Base-by-base conservation (phyloP, 768 basidiomycete genomes). In the Phylloporus scabripes region DNA sequence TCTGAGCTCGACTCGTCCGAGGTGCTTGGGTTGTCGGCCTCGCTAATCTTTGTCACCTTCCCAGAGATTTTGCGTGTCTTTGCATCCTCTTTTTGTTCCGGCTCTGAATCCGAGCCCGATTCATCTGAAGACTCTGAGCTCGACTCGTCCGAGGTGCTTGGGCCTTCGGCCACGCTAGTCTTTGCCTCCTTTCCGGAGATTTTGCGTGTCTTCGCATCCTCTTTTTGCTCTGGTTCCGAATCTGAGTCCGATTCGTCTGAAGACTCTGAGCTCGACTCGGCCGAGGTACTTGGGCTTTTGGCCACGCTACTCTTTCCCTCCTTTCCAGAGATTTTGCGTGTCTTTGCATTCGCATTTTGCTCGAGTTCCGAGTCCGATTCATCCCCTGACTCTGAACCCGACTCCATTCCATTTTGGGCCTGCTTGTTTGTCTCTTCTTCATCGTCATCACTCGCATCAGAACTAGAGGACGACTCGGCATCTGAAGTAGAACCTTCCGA, bases 51-150 rank as follows among this genome's bases (percentile, higher is more conserved):
- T 31, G 29, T 12, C 12, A 12, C 29, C 10, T 29, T 29, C 11
- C 11, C 28, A 29, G 12, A 12, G 29, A 4, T 4, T 31, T 31
- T 3, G 29, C 0, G 29, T 12, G 11, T 31, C 12, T 31, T 31
- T 4, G 11, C 29, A 28, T 28, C 10, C 26, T 9, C 26, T 28
- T 28, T n/a, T 29, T 29, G 28, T 28, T 28, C 28, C 28, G 9
- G 29, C 11, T 31, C 11, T 4, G 11, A 2, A 43, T 2, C 43
- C 46, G 0, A 12, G 5, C 2, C 43, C 46, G 0, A 12, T 1
- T 50, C 54, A 7, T 56, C 53, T 7, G 55, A 57, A 6, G 66
- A 66, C 51, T 63, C 63, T 11, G 67, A 66, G 34, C 62, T 48
- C 23, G 51, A 54, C 12, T 58, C n/a, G n/a, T n/a, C 51, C 11